Base-by-base conservation (phyloP, 2,329 filamentous ascomycete species). In the Ophiostoma himal-ulmi region DNA sequence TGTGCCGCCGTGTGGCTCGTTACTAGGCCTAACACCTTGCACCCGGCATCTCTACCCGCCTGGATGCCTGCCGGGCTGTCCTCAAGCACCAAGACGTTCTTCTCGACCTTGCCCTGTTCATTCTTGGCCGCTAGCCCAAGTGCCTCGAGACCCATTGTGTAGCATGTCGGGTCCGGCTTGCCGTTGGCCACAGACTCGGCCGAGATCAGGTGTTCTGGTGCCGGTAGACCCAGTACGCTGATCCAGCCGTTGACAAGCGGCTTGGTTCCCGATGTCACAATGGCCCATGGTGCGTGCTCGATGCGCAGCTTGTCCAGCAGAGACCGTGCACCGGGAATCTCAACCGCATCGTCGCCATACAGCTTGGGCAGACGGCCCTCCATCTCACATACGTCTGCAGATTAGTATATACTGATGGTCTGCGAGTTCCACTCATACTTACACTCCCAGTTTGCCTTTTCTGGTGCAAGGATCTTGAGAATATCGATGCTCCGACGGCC, bases 391-490 rank as follows among this genome's bases (percentile, higher is more conserved):
- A 97, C 88, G 77, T 97, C 93, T 96, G 37, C 8, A 26, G 1
- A 36, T 37, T 52, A 68, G 39, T 26, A 10, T 65, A 2, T 39
- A 5, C 17, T 1, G 1, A 14, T 20, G 3, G 36, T 7, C 26
- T 13, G 17, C 8, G 26, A 7, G 10, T 4, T 5, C 8, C 11
- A 37, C 22, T 22, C 14, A 54, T 41, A 87, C 91, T 82, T 81
- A 96, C 93, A 97, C 74, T 97, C 93, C 93, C 91, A 94, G 75
- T 90, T 97, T 60, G 95, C 95, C 78, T 93, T 92, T 75, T 91
- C 89, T 20, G 93, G 91, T 73, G 92, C 89, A 71, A 97, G 86
- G 37, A 94, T 82, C 78, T 87, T 87, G 71, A 99, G 84, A 2
- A 91, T 88, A 76, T 99, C 95, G 76, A 98, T 97, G 74, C 89